Evolutionary conservation across 106 monocot species (phyloP).

Genomic region (Acorus gramineus): DNA sequence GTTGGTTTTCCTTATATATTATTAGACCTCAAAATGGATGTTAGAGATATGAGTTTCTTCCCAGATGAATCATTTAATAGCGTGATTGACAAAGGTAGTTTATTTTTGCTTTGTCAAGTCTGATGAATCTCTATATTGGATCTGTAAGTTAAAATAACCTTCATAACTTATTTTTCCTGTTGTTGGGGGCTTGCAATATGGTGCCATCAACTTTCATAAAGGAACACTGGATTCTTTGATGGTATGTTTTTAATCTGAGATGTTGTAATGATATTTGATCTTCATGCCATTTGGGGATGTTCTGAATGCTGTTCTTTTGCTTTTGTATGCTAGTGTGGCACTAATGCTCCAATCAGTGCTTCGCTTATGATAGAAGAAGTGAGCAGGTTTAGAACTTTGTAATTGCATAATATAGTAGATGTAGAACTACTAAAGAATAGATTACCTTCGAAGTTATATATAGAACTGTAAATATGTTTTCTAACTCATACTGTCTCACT

Average conservation of each 20-base stretch:
- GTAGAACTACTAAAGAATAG: neutral
- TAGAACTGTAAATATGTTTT: neutral
- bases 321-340: constrained; percentile 58
- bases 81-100: constrained; percentile 85
- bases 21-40: constrained; percentile 94
- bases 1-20: constrained; percentile 14
- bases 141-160: neutral
- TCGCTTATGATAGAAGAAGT: constrained; percentile 86
- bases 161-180: neutral
- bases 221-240: constrained; percentile 97
- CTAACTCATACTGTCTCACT: neutral
- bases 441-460: neutral
- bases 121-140: neutral
- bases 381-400: constrained; percentile 47
- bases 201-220: constrained; percentile 15
- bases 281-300: constrained; percentile 4
- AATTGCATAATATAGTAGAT: constrained; percentile 10
- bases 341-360: constrained; percentile 77
- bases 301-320: constrained; percentile 15
- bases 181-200: neutral
- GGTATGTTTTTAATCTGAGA: constrained; percentile 40
- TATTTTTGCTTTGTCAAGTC: neutral
- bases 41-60: constrained; percentile 81
- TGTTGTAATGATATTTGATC: neutral
- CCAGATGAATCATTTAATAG: constrained; percentile 72